phyloP scores from a whole-genome alignment of 495 filamentous ascomycete genomes.

The Cryomyces minteri region DNA sequence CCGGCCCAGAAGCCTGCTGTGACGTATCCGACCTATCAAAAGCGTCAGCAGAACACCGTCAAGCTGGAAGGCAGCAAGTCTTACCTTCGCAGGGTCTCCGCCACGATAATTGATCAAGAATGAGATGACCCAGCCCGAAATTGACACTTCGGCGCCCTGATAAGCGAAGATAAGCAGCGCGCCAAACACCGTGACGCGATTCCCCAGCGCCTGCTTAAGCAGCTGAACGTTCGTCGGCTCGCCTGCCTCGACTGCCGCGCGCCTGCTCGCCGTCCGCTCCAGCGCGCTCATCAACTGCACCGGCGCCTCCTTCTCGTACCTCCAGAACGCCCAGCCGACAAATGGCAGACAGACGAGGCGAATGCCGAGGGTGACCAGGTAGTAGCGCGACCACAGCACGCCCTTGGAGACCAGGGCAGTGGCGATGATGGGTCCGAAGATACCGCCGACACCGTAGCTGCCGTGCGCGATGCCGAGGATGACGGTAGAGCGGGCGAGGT shows the following conservation, averaged over 20 bases:
- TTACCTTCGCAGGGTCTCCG: slow-evolving; percentile 37
- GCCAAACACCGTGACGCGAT: slow-evolving; percentile 44
- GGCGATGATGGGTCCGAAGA: slow-evolving; percentile 48
- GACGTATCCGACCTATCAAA: slow-evolving; percentile 43
- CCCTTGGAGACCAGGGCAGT: slow-evolving; percentile 39
- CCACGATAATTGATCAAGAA: slow-evolving; percentile 54
- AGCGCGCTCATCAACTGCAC: slow-evolving; percentile 20
- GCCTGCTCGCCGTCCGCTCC: slow-evolving; percentile 18
- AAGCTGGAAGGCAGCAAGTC: too few relatives aligned
- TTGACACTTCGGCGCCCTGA: slow-evolving; percentile 60
- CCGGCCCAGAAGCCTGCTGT: slow-evolving; percentile 72
- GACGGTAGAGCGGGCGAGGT: slow-evolving; percentile 41
- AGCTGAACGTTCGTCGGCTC: slow-evolving; percentile 12
- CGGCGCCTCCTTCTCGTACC: slow-evolving; percentile 29
- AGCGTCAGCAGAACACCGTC: too few relatives aligned
- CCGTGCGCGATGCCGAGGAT: slow-evolving; percentile 49
- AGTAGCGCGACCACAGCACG: slow-evolving; percentile 38
- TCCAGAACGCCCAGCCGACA: slow-evolving; percentile 40
- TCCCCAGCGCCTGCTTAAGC: slow-evolving; percentile 31
- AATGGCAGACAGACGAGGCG: slow-evolving; percentile 28
- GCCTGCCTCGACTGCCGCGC: slow-evolving; percentile 4
- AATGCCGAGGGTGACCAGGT: slow-evolving; percentile 34
- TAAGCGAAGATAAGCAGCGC: slow-evolving; percentile 69
- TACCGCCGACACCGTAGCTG: slow-evolving; percentile 51
- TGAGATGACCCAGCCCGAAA: slow-evolving; percentile 65